Percentiles rank a stretch among this genome's conserved stretches.
These are phyloP conservation scores for Bigelowiella natans DNA, from an alignment of 78 protist genomes.

Conservation along the genomic window DNA sequence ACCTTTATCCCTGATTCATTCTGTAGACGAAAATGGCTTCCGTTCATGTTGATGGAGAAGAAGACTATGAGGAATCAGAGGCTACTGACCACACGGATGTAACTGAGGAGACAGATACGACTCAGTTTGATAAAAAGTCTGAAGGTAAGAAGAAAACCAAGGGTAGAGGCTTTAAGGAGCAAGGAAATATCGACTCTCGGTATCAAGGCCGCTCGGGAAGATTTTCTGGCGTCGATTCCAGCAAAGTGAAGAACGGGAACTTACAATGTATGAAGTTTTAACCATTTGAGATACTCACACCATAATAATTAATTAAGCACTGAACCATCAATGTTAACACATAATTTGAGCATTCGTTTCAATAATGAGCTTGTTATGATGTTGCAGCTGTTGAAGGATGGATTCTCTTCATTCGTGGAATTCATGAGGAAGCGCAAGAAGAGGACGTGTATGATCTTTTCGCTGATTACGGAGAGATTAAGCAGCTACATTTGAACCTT, in stretches of 20 bases:
- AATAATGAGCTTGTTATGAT: too few species aligned
- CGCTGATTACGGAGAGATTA: constrained; percentile 65
- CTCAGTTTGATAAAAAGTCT: neutral
- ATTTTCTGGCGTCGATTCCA: too few species aligned
- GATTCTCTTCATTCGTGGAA: constrained; percentile 58
- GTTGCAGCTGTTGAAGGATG: constrained; percentile 73
- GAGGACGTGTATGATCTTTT: constrained; percentile 64
- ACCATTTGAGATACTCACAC: too few species aligned
- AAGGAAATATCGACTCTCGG: neutral
- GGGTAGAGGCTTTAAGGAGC: neutral
- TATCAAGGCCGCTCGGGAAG: neutral
- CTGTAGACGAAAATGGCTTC: too few species aligned
- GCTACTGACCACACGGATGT: neutral
- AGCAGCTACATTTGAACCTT: constrained; percentile 65
- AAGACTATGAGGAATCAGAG: neutral
- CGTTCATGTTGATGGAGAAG: neutral
- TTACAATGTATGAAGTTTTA: too few species aligned
- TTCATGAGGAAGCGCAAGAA: constrained; percentile 81
- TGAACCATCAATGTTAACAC: too few species aligned
- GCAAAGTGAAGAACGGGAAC: too few species aligned
- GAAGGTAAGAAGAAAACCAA: neutral
- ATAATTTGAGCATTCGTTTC: too few species aligned
- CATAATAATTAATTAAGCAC: too few species aligned
- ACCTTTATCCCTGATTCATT: too few species aligned
- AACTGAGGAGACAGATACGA: neutral